Evolutionary conservation across 1,139 yeast species (phyloP).

Genomic region (Eremothecium sinecaudum): DNA sequence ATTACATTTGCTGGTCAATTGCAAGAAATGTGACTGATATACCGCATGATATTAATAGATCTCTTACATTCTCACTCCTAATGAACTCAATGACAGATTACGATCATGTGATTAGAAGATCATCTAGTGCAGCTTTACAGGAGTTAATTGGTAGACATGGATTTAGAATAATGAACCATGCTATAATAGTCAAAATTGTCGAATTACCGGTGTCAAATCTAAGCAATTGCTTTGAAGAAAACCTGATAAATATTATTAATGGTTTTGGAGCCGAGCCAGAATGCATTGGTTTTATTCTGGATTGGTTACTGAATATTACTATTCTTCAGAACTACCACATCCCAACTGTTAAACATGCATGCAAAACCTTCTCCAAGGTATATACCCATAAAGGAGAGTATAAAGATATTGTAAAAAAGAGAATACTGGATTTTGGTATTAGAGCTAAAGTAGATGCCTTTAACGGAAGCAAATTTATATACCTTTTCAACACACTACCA

Average conservation of each 20-base stretch:
- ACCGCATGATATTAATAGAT: conserved; percentile 19
- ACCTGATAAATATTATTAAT: conserved; percentile 29
- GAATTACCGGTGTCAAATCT: conserved; percentile 47
- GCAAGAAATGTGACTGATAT: conserved; percentile 35
- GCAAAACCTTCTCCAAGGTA: not conserved
- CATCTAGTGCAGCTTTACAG: conserved; percentile 80
- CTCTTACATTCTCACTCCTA: conserved; percentile 39
- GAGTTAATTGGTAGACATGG: conserved; percentile 78
- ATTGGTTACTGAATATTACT: conserved; percentile 21
- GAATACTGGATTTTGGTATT: not conserved
- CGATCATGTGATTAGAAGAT: conserved; percentile 66
- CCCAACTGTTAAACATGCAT: conserved; percentile 13
- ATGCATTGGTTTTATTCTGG: conserved; percentile 14
- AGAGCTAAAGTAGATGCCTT: not conserved
- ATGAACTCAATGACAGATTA: conserved; percentile 55
- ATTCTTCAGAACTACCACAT: conserved; percentile 23
- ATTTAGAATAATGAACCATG: conserved; percentile 13
- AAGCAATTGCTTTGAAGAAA: conserved; percentile 33
- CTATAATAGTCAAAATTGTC: conserved; percentile 41
- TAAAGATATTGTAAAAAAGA: not conserved
- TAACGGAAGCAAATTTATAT: not conserved
- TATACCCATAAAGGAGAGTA: not conserved
- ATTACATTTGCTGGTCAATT: conserved; percentile 66
- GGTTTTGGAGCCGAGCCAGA: conserved; percentile 13
- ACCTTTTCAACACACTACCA: conserved; percentile 2